phyloP scores from a whole-genome alignment of 495 filamentous ascomycete species.

The Podospora fimiseda region DNA sequence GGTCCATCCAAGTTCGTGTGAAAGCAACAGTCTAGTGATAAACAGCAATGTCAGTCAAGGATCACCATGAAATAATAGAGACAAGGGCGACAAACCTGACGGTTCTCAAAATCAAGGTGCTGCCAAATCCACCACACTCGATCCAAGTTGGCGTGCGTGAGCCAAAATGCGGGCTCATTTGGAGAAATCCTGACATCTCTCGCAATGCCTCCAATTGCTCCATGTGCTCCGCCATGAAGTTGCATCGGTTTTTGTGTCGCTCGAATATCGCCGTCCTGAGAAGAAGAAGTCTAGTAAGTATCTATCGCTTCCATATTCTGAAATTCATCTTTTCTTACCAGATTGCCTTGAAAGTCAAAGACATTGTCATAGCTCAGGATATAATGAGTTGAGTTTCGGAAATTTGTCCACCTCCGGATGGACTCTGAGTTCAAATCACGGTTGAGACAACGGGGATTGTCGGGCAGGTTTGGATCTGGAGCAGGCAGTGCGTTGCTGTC shows the following conservation, averaged over 20 bases:
- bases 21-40: constrained; percentile 40
- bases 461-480: no score
- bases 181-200: constrained; percentile 57
- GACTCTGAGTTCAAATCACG: constrained; percentile 35
- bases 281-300: no score
- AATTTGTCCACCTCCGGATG: constrained; percentile 26
- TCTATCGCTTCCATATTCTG: no score
- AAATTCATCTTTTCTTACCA: constrained; percentile 34
- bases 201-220: no score
- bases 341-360: constrained; percentile 32
- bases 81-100: no score
- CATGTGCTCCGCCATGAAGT: no score
- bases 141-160: constrained; percentile 67
- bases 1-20: constrained; percentile 41
- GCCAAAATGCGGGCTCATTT: constrained; percentile 63
- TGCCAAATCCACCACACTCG: constrained; percentile 71
- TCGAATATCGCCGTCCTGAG: no score
- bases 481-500: constrained; percentile 29
- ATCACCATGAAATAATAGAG: no score
- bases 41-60: no score
- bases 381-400: constrained; percentile 33
- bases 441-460: constrained; percentile 40
- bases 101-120: constrained; percentile 32
- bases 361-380: constrained; percentile 25
- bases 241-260: no score